Base-by-base conservation (phyloP, 1,284 basidiomycete species). In the Thelephora terrestris region DNA sequence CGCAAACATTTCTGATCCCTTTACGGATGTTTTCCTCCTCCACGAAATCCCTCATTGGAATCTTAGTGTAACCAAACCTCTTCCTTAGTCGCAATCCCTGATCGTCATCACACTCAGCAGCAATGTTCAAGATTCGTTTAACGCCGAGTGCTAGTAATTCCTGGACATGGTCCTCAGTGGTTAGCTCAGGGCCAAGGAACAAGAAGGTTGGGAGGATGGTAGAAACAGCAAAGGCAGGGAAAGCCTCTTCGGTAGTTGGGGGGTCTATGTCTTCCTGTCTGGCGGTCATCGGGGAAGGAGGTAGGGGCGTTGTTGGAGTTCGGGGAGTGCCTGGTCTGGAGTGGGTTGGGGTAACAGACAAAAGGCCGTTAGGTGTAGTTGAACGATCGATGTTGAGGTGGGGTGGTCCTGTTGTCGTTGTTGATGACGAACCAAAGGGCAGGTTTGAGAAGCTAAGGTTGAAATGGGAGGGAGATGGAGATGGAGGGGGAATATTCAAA, bases 41-140 rank as follows among this genome's bases (percentile, higher is more conserved):
- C 14, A 98, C 91, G 3, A 81, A 91, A 68, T 98, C 94, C 55
- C 90, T 74, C 87, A 98, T 92, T 2, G 91, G 88, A 34, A 98
- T 85, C 56, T 83, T 83, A 43, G 78, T 71, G 62, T 97, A 96
- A 53, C 78, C 85, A 61, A 97, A 95, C 21, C 71, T 70, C 46
- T 77, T 71, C 25, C 71, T 71, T 51, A 94, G 59, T 18, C 70
- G 66, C 51, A 93, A 66, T 0, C 81, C 87, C 49, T 84, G 79
- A 60, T 91, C 82, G 56, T 92, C 79, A 55, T 91, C 82, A 62
- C 91, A 94, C 64, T 98, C 95, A 24, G 77, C 73, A 5, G 94
- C 94, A 35, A 96, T 82, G 59, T 98, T 98, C 50, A 98, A 67
- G 50, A 98, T 91, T 42, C 91, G 73, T 60, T 80, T 85, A 47